Evolutionary conservation across 2,329 filamentous ascomycete species (phyloP), one percentile per base, ranked within the genome.

Genomic region (Chaetomium olivaceum): DNA sequence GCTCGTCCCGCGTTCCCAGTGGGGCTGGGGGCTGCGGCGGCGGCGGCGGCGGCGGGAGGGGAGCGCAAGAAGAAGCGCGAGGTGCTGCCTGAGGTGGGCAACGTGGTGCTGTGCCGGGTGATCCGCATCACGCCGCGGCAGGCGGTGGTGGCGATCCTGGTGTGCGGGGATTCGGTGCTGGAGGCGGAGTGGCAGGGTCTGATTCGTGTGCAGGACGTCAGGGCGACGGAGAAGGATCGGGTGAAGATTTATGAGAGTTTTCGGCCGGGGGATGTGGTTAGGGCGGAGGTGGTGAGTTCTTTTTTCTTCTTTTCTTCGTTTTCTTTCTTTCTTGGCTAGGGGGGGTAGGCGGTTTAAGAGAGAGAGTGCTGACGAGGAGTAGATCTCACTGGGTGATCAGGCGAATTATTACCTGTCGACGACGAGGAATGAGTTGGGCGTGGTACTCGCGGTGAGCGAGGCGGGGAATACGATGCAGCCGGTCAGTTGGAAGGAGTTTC

Each of bases 401-500:
- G 88, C 91, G 59, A 96, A 92, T 73, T 99, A 98, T 77, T 99
- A 97, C 77, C 84, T 96, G n/a, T 91, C 89, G 29, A 99, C 95
- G 1, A 92, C 93, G 31, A 87, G 87, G 71, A 98, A 99, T 77
- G 91, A 96, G 76, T 83, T 96, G 50, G 95, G 95, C 2, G 94
- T 98, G 65, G 91, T 99, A 48, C 91, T 98, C 88, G 95, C 94
- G 11, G 89, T 87, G 71, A 96, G 92, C 75, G 92, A 96, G 76
- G 86, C 85, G 2, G 93, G 93, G 1, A 94, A 96, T 78, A 86
- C 91, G 72, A 96, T 98, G 93, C 90, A 91, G 73, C 94, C 95
- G 1, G 86, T 96, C 63, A 96, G 89, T 78, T 99, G 95, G 95
- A 96, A 90, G 80, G 94, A 98, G 79, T 96, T 96, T 80, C 86